These are phyloP conservation scores for Helianthus tuberosus DNA, from an alignment of 129 eudicot genomes.

Conservation along the genomic window DNA sequence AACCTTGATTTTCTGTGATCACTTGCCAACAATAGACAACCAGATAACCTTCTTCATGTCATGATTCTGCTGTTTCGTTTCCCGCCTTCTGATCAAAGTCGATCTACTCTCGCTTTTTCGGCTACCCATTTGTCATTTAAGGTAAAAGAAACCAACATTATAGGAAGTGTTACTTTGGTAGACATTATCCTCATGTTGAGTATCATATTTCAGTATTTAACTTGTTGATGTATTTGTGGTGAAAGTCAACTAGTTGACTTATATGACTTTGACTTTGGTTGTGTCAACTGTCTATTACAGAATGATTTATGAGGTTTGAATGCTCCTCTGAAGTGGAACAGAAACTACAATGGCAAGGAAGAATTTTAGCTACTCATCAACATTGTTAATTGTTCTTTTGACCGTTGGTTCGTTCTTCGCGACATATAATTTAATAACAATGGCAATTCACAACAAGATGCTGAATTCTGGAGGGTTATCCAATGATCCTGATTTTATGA, in stretches of 20 bases:
- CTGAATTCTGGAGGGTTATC: conserved; percentile 18
- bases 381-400: conserved; percentile 47
- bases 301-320: conserved; percentile 16
- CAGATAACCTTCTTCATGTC: not conserved
- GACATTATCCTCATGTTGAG: not conserved
- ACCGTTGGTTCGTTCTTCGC: conserved; percentile 53
- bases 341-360: conserved; percentile 49
- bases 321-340: conserved; percentile 25
- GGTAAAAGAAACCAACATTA: not conserved
- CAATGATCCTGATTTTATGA: conserved; percentile 59
- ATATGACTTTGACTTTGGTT: conserved; percentile 14
- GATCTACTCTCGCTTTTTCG: not conserved
- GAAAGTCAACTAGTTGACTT: conserved; percentile 38
- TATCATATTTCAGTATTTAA: not conserved
- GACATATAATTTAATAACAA: conserved; percentile 51
- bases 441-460: conserved; percentile 42
- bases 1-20: no score
- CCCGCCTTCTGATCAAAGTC: not conserved
- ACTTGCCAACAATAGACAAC: not conserved
- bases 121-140: not conserved
- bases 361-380: conserved; percentile 38
- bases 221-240: not conserved
- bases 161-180: not conserved
- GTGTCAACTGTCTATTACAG: conserved; percentile 1
- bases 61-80: not conserved